Base-by-base conservation (phyloP, 352 stramenopile species). In the Thraustochytrium striatum region DNA sequence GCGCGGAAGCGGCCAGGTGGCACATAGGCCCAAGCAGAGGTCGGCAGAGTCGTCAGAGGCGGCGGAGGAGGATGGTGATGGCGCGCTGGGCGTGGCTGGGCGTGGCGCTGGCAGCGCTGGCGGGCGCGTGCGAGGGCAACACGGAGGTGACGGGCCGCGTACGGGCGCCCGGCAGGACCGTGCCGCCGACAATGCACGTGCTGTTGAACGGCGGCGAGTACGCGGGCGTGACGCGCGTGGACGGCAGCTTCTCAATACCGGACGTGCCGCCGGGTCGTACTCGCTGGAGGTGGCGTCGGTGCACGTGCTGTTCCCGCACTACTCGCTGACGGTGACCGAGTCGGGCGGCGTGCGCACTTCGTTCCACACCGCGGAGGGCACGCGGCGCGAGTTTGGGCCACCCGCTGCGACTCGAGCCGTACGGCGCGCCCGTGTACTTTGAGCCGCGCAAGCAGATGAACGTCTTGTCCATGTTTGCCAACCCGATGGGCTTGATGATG, bases 401-500 rank as follows among this genome's bases (percentile, higher is more conserved):
- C 88, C 58, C 70, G 16, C 47, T 80, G 32, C 13, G 16, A 7
- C 55, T 80, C 9, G 61, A 80, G 41, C 70, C 70, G 11, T 53
- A 25, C 32, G 58, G 25, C 8, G 55, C 32, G 25, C 28, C 43
- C 9, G 25, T 65, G 28, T 83, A 83, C 41, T 83, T 83, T 72
- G 57, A 83, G 25, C 25, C 50, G 32, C 57, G 79, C 0, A 57
- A 83, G 32, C 30, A 73, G 44, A 2, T 80, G 11, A 81, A 50
- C 50, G 30, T 83, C 33, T 41, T 43, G 30, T 72, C 72, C n/a
- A 16, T 83, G 0, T 65, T 83, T n/a, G 70, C 38, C 13, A 83
- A 83, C 69, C 79, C 79, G 5, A 83, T 83, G 79, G 11, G 61
- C 7, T 50, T 83, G 28, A 81, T 83, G 69, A 44, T 81, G 32